phyloP scores from a whole-genome alignment of 2,329 filamentous ascomycete species.

The Neofusicoccum ribis region DNA sequence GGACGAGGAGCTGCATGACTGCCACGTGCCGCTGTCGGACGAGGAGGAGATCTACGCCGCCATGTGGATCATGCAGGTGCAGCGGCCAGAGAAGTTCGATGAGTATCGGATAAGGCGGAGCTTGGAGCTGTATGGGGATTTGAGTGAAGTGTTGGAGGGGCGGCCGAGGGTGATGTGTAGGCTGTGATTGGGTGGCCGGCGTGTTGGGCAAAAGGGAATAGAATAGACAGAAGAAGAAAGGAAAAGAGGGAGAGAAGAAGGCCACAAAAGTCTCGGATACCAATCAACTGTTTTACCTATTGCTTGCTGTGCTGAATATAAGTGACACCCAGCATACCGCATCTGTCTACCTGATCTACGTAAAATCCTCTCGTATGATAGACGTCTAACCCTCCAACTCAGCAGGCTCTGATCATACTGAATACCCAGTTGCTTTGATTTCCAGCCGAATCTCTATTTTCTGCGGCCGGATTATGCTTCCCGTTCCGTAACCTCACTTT shows the following conservation, averaged over 20 bases:
- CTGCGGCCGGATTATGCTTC: too few relatives aligned
- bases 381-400: too few relatives aligned
- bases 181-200: background rate
- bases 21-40: slow-evolving; percentile 8
- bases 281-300: background rate
- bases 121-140: slow-evolving; percentile 11
- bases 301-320: too few relatives aligned
- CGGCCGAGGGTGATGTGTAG: slow-evolving; percentile 9
- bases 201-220: background rate
- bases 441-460: too few relatives aligned
- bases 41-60: slow-evolving; percentile 8
- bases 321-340: too few relatives aligned
- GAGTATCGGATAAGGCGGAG: slow-evolving; percentile 5
- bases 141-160: background rate
- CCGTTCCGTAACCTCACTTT: too few relatives aligned
- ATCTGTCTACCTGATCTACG: too few relatives aligned
- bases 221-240: background rate
- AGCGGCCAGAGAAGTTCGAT: slow-evolving; percentile 1
- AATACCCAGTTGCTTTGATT: too few relatives aligned
- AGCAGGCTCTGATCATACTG: too few relatives aligned
- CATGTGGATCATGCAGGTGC: slow-evolving; percentile 12
- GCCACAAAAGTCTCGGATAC: background rate
- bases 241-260: too few relatives aligned
- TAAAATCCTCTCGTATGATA: too few relatives aligned
- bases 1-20: slow-evolving; percentile 12